phyloP scores from a whole-genome alignment of 2,329 filamentous ascomycete genomes.

The Coleophoma eucalyptorum region DNA sequence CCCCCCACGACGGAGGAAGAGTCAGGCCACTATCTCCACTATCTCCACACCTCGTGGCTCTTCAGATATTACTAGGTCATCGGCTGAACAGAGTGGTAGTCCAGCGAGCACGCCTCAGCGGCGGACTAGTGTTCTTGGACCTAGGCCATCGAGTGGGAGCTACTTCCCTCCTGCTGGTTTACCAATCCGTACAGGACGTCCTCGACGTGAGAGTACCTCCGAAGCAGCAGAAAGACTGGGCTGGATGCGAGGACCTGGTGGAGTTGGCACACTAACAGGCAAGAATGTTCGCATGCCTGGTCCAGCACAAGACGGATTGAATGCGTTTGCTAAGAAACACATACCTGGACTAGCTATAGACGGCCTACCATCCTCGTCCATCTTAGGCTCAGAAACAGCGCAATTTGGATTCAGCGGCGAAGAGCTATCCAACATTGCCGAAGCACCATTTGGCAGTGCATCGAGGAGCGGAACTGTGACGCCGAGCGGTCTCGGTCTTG shows the following conservation, averaged over 20 bases:
- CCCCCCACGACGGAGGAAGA: constrained; percentile 79
- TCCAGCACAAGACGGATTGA: constrained; percentile 79
- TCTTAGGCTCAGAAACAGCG: constrained; percentile 58
- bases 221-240: constrained; percentile 39
- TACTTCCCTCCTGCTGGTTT: constrained; percentile 25
- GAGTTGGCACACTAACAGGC: constrained; percentile 73
- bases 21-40: constrained; percentile 57
- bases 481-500: constrained; percentile 55
- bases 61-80: constrained; percentile 18
- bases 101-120: constrained; percentile 17
- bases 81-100: constrained; percentile 14
- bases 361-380: constrained; percentile 59
- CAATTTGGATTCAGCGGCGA: constrained; percentile 43
- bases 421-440: constrained; percentile 38
- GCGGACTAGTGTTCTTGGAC: constrained; percentile 18
- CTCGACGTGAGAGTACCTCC: constrained; percentile 26
- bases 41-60: constrained; percentile 54
- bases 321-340: constrained; percentile 79
- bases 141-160: constrained; percentile 15
- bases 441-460: constrained; percentile 21
- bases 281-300: constrained; percentile 70
- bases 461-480: constrained; percentile 26
- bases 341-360: constrained; percentile 75
- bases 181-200: constrained; percentile 9
- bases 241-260: constrained; percentile 80